Conservation (phyloP, 2,329 filamentous ascomycete species). For the Ophiostoma australiae region DNA sequence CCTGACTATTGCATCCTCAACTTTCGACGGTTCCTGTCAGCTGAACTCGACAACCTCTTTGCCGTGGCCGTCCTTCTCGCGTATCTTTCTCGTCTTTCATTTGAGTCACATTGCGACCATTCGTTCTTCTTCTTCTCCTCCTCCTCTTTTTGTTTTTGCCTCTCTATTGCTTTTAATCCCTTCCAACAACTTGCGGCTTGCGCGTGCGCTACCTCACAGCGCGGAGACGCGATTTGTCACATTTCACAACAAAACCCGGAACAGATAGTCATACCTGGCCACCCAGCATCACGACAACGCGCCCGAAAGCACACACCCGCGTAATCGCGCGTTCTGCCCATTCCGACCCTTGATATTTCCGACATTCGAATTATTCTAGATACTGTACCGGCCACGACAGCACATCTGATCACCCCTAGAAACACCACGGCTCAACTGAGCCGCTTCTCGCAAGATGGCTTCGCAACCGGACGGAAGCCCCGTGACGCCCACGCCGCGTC, state of each 20-base stretch:
- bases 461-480: constrained; percentile 27
- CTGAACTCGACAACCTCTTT: not conserved
- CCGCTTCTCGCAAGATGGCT: constrained; percentile 23
- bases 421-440: constrained; percentile 19
- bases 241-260: not conserved
- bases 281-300: not conserved
- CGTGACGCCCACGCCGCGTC: constrained; percentile 27
- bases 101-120: constrained; percentile 5
- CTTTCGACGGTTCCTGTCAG: not conserved
- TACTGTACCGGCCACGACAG: not conserved
- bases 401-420: not conserved
- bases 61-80: not conserved
- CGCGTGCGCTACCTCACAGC: not conserved
- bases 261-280: not conserved
- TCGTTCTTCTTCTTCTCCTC: not conserved
- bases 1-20: not conserved
- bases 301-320: not conserved
- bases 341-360: not conserved
- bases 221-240: constrained; percentile 2
- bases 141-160: not conserved
- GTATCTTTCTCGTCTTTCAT: not conserved
- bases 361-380: not conserved
- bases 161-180: constrained; percentile 7
- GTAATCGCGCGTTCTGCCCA: not conserved
- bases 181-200: not conserved